phyloP scores from a whole-genome alignment of 441 rosid genomes.

The Pelargonium fulgidum region DNA sequence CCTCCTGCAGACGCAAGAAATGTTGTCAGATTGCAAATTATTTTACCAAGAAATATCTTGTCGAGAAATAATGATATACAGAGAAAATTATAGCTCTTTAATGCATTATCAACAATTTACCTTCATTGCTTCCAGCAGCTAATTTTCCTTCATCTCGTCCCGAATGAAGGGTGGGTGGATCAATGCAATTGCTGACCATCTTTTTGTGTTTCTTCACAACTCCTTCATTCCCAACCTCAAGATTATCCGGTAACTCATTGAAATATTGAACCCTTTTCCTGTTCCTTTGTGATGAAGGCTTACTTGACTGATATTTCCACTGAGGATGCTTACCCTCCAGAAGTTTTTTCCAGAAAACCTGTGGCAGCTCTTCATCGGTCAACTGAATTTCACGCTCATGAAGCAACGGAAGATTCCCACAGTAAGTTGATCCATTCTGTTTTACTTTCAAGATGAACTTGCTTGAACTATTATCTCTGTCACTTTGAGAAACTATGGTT shows the following conservation, averaged over 20 bases:
- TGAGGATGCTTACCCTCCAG: constrained; percentile 48
- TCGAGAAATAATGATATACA: neutral
- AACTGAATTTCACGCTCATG: constrained; percentile 53
- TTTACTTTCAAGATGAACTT: constrained; percentile 48
- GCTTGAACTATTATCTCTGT: constrained; percentile 29
- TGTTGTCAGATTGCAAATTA: neutral
- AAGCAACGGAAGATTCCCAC: constrained; percentile 39
- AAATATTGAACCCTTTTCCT: constrained; percentile 52
- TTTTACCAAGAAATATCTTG: neutral
- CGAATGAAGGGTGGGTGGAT: neutral
- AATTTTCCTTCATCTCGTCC: constrained; percentile 4
- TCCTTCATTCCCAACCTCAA: constrained; percentile 6
- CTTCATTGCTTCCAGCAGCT: constrained; percentile 6
- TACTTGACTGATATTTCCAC: constrained; percentile 46
- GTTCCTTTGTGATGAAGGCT: constrained; percentile 50
- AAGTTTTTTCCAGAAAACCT: constrained; percentile 64
- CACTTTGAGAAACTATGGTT: constrained; percentile 39
- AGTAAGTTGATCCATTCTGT: constrained; percentile 47
- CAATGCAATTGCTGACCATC: neutral
- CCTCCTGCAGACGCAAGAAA: neutral
- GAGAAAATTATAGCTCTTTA: neutral
- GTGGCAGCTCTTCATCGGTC: constrained; percentile 46
- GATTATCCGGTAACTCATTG: constrained; percentile 28
- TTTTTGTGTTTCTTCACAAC: neutral
- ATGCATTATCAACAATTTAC: neutral